A percentile compares a stretch with the other conserved stretches of the same genome.
Evolutionary conservation across 441 rosid species (phyloP).

Genomic region (Raphanus hybrid): DNA sequence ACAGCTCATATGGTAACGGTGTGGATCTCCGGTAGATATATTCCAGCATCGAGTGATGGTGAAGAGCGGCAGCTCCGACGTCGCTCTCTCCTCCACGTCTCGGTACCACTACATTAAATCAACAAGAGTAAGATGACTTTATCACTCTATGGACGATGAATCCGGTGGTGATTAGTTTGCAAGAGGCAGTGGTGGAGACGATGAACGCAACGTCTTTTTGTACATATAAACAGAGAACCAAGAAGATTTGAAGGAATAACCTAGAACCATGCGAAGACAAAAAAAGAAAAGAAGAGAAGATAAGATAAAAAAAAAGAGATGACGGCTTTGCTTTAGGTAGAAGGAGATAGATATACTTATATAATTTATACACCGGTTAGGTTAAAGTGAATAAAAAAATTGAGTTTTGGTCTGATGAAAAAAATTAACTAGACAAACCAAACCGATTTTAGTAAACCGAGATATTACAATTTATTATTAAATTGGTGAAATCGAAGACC

Average conservation of each 20-base stretch:
- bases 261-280: neutral
- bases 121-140: neutral
- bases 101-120: neutral
- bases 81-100: neutral
- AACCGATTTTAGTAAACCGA: too few species aligned
- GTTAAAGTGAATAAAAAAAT: too few species aligned
- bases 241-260: neutral
- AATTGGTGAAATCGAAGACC: too few species aligned
- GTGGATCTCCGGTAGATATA: neutral
- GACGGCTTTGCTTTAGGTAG: too few species aligned
- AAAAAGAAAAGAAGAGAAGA: neutral
- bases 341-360: too few species aligned
- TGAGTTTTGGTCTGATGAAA: too few species aligned
- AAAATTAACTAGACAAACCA: too few species aligned
- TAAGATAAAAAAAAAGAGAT: neutral
- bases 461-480: too few species aligned
- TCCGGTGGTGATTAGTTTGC: neutral
- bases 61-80: neutral
- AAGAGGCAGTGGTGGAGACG: neutral
- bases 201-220: neutral
- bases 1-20: neutral
- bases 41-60: neutral
- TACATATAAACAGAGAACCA: neutral
- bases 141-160: neutral
- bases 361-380: too few species aligned